Evolutionary conservation across 2,329 filamentous ascomycete species (phyloP), one percentile per base, ranked within the genome.

Genomic region (Colletotrichum echinochloae): DNA sequence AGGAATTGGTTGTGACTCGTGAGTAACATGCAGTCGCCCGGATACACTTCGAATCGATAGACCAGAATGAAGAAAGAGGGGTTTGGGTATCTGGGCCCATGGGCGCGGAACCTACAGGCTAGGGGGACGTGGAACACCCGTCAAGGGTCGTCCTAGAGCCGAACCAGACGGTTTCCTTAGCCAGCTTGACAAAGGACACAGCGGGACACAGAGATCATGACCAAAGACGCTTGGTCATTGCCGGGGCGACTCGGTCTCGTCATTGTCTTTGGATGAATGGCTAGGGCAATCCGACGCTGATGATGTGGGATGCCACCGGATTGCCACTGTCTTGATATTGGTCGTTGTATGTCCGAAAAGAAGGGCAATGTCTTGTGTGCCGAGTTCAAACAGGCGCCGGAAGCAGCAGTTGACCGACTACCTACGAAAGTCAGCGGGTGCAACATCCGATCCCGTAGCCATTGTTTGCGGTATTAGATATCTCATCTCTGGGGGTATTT

Each of bases 31-130:
- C 56, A 28, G 46, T 68, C 37, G 23, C 54, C 52, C 39, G 59
- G 44, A 68, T 30, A 18, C 67, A 44, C 51, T 26, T 26, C 51
- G 48, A 23, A 11, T 44, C 30, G 51, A 67, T 51, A 57, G 62
- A 62, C 46, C 46, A 11, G 14, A 20, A 52, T 70, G 62, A 60
- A 70, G 62, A 66, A 70, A 44, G 63, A 56, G 56, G 67, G 66
- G 44, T 9, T 46, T 46, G 12, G 44, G 20, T 39, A 35, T 52
- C 30, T 46, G 46, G 41, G 35, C 61, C 63, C 56, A 35, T 28
- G 41, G 35, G 18, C 48, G n/a, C 49, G 67, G 67, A 61, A 70
- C 35, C 39, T 51, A 51, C 60, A 37, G 56, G 55, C 23, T 41
- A 52, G n/a, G 51, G 46, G 51, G 23, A 23, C 30, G 28, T 18